Evolutionary conservation across 2,329 filamentous ascomycete species (phyloP).

Genomic region (Pestalotiopsis sp.): DNA sequence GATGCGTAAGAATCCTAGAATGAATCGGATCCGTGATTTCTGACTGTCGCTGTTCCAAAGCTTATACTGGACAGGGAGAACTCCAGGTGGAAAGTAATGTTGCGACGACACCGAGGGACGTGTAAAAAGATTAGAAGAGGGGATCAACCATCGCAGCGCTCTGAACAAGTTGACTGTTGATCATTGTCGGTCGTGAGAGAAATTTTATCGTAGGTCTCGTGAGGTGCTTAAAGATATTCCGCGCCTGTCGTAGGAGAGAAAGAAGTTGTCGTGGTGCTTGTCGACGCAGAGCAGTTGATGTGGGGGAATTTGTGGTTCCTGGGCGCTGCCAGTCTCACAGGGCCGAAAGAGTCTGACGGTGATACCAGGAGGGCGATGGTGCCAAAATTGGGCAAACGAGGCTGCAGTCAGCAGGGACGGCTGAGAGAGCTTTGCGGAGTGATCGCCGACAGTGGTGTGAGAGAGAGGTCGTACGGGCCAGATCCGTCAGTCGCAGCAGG

Average conservation of each 20-base stretch:
- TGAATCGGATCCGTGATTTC: neutral
- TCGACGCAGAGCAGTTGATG: slow-evolving; percentile 11
- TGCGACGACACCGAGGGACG: slow-evolving; percentile 22
- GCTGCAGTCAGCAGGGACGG: slow-evolving; percentile 27
- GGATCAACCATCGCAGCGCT: slow-evolving; percentile 57
- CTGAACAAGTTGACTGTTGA: slow-evolving; percentile 52
- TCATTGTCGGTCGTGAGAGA: slow-evolving; percentile 52
- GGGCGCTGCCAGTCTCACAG: neutral
- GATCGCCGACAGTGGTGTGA: slow-evolving; percentile 13
- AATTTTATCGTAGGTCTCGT: slow-evolving; percentile 34
- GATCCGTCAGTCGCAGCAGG: slow-evolving; percentile 1
- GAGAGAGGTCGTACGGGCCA: slow-evolving; percentile 19
- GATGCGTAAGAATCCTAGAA: neutral
- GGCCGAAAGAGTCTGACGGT: slow-evolving; percentile 1
- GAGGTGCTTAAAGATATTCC: neutral
- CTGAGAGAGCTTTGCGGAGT: slow-evolving; percentile 20
- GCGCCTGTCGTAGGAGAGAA: slow-evolving; percentile 10
- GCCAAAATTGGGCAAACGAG: slow-evolving; percentile 22
- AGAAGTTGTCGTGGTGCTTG: slow-evolving; percentile 20
- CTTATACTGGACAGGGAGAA: neutral
- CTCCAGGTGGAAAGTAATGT: slow-evolving; percentile 19
- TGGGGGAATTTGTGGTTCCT: slow-evolving; percentile 11
- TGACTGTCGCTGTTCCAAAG: neutral
- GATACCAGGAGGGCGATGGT: slow-evolving; percentile 19
- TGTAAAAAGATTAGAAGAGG: slow-evolving; percentile 52